Percentiles rank a stretch among this genome's conserved stretches.
phyloP scores from a whole-genome alignment of 2,329 filamentous ascomycete species.

The Exophiala viscosa region DNA sequence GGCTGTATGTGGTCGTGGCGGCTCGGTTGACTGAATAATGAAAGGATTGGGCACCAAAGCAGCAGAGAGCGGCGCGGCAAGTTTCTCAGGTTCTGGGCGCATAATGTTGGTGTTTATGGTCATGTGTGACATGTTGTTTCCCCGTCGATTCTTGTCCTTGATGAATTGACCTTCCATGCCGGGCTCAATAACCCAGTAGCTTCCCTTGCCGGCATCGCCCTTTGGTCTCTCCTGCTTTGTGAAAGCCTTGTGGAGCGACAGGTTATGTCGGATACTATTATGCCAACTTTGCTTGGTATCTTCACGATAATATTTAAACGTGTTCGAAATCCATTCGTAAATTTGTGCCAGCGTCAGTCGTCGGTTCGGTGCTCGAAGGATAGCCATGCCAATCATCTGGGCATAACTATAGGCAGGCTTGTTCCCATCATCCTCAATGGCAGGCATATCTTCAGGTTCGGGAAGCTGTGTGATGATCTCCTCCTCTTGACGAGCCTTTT shows the following conservation, averaged over 20 bases:
- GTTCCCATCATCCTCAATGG: slow-evolving; percentile 75
- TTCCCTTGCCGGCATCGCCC: slow-evolving; percentile 94
- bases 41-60: slow-evolving; percentile 24
- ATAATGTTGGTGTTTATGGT: slow-evolving; percentile 37
- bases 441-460: slow-evolving; percentile 73
- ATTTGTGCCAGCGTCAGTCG: slow-evolving; percentile 89
- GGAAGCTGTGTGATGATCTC: slow-evolving; percentile 54
- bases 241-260: slow-evolving; percentile 95
- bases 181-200: slow-evolving; percentile 93
- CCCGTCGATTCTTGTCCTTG: slow-evolving; percentile 65
- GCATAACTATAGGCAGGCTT: slow-evolving; percentile 95
- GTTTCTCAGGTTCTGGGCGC: slow-evolving; percentile 19
- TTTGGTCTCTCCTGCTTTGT: slow-evolving; percentile 94
- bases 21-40: slow-evolving; percentile 33
- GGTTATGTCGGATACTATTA: slow-evolving; percentile 97
- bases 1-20: slow-evolving; percentile 29
- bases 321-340: slow-evolving; percentile 99
- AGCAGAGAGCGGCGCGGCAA: slow-evolving; percentile 25
- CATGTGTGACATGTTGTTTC: slow-evolving; percentile 37
- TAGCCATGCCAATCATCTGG: slow-evolving; percentile 93
- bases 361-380: slow-evolving; percentile 76
- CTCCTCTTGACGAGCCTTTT: slow-evolving; percentile 64
- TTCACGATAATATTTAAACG: slow-evolving; percentile 80
- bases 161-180: slow-evolving; percentile 86
- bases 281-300: slow-evolving; percentile 80